Evolutionary conservation across 176 grass and related monocot species (phyloP).

Genomic region (Oryza glumipatula): DNA sequence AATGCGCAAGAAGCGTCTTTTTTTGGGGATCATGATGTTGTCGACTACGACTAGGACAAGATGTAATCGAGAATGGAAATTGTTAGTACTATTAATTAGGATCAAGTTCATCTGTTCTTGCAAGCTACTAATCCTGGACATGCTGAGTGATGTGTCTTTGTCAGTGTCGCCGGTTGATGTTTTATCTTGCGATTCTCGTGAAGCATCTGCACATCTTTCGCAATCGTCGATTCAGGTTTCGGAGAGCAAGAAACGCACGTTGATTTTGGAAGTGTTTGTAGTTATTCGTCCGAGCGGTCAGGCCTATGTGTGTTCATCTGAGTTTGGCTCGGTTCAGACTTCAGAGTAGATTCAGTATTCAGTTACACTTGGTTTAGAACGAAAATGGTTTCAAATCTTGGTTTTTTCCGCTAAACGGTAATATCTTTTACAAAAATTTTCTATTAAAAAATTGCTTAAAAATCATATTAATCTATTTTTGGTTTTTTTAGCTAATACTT

Average conservation of each 20-base stretch:
- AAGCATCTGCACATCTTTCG: slow-evolving; percentile 5
- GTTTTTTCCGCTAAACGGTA: background rate
- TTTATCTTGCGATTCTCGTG: background rate
- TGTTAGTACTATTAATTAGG: background rate
- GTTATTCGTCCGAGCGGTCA: background rate
- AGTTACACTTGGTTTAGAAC: background rate
- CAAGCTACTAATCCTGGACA: too few relatives aligned
- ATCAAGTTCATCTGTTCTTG: background rate
- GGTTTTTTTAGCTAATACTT: too few relatives aligned
- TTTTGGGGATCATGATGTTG: background rate
- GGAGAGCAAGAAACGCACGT: background rate
- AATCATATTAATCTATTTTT: too few relatives aligned
- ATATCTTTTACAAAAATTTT: too few relatives aligned
- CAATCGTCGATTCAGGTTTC: background rate
- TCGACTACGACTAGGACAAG: background rate
- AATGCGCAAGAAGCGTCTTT: background rate
- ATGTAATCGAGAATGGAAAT: background rate
- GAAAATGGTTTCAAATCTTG: background rate
- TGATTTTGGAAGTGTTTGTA: background rate
- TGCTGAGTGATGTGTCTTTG: slow-evolving; percentile 7
- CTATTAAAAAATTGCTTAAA: too few relatives aligned
- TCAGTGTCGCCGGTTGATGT: background rate
- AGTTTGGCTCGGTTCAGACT: background rate
- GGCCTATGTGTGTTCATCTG: background rate
- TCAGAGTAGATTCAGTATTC: background rate